A percentile compares a stretch with the other conserved stretches of the same genome.
Conservation (phyloP, 495 filamentous ascomycete genomes). For the Hapsidospora chrysogenum region DNA sequence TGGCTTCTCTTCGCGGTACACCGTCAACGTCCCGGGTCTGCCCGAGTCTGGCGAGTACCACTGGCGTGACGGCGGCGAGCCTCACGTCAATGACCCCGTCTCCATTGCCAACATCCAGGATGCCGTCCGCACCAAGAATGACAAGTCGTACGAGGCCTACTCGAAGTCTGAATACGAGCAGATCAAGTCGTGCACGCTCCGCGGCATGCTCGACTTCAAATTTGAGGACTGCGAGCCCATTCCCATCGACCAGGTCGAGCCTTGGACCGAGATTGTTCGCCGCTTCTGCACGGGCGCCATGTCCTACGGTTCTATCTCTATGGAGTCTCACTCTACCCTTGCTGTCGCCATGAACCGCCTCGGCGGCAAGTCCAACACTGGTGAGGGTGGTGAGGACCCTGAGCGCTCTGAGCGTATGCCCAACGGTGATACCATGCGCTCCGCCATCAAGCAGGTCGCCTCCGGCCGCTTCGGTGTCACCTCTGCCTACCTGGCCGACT, state of each 20-base stretch:
- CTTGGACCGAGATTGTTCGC: slow-evolving; percentile 97
- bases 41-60: slow-evolving; percentile 97
- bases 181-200: slow-evolving; percentile 94
- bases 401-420: slow-evolving; percentile 75
- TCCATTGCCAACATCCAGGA: slow-evolving; percentile 98
- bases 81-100: slow-evolving; percentile 93
- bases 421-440: slow-evolving; percentile 96
- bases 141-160: slow-evolving; percentile 98
- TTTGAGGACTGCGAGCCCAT: slow-evolving; percentile 79
- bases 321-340: slow-evolving; percentile 96
- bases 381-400: slow-evolving; percentile 94
- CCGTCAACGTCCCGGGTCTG: slow-evolving; percentile 66
- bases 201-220: slow-evolving; percentile 93
- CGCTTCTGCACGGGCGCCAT: slow-evolving; percentile 98
- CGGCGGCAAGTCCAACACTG: slow-evolving; percentile 97
- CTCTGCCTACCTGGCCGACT: slow-evolving; percentile 93
- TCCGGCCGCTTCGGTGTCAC: slow-evolving; percentile 98
- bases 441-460: slow-evolving; percentile 96
- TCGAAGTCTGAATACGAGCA: slow-evolving; percentile 89
- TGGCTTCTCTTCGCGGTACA: slow-evolving; percentile 73
- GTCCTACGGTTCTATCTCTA: slow-evolving; percentile 99
- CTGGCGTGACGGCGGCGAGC: slow-evolving; percentile 96
- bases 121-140: slow-evolving; percentile 94
- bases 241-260: slow-evolving; percentile 94
- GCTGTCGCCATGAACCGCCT: slow-evolving; percentile 97